Base-by-base conservation (phyloP, 2,329 filamentous ascomycete species). In the Cercospora nicotianae region DNA sequence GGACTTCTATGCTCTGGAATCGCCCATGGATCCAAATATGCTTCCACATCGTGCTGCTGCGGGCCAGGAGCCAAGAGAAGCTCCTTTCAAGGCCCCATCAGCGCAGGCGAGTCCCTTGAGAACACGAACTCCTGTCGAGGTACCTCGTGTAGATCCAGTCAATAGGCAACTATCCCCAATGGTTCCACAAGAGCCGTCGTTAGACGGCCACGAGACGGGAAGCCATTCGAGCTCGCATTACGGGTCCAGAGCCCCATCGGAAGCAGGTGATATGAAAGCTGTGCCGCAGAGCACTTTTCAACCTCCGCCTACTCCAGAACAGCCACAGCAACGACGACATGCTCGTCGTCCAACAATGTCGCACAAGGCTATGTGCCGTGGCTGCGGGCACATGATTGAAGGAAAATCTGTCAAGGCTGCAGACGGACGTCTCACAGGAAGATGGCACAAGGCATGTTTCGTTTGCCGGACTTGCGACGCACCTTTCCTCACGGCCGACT, bases 381-480 rank as follows among this genome's bases (percentile, higher is more conserved):
- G 92, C 1, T 99, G 95, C 79, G 84, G 87, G 3, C 83, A 90
- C 57, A 82, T 86, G 6, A 98, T 99, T 74, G 87, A 88, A 55
- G 94, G 93, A 20, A 98, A 97, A 81, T 97, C 93, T 1, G 89
- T 99, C 67, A 96, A 94, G 36, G 96, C 93, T 13, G 93, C 93
- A 0, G 95, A 97, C 74, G 95, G 95, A 16, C 90, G 94, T 26
- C 84, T 99, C 26, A 96, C 92, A 0, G 95, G 95, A 9, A 90
- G 93, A 70, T 99, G 97, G 79, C 95, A 99, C 84, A 96, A 96
- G 79, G 87, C 90, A 4, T 99, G 94, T 79, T 98, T 99, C 77
- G 91, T 94, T 10, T 99, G 95, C 84, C 87, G 88, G 4, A 93
- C 91, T 1, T 99, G 95, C 82, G 83, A 84, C 10, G 86, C 89